Evolutionary conservation across 75 land plant species (phyloP), one percentile per base, ranked within the genome.

Genomic region (Selaginella moellendorffii): DNA sequence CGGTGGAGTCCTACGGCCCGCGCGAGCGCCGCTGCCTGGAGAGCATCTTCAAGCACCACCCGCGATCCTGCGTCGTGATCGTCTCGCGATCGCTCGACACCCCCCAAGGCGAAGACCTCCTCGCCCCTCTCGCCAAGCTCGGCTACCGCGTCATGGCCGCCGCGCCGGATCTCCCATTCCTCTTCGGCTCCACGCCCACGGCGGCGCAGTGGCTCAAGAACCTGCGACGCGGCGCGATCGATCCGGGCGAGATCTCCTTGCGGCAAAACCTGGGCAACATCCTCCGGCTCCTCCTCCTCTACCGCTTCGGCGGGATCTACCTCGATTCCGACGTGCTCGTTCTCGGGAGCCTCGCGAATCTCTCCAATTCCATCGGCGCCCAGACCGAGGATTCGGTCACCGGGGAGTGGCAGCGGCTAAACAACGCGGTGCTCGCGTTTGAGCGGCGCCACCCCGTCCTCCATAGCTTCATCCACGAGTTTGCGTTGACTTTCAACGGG

Each of bases 181-280:
- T 87, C 24, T 62, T 84, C 65, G 53, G 67, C 20, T 24, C 22
- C 30, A 84, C 79, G 1, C 79, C 87, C 2, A 85, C 81, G 2
- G 76, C 70, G 31, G 29, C 36, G 29, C n/a, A n/a, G n/a, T 84
- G 87, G 92, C 74, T 77, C 17, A 23, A 31, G 17, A 62, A 73
- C 0, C 56, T 88, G 27, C 54, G 58, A 52, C 31, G 28, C 1
- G 87, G 87, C 10, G 25, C 64, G 0, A 61, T 69, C 17, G 84
- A 85, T 29, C 81, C 88, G 9, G 88, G 89, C 0, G 80, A 65
- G 26, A 51, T 85, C 53, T 53, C 88, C 22, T 71, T 88, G 22
- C 82, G 69, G 27, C 95, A 88, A 65, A n/a, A 85, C 74, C 72
- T 88, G 30, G 82, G 88, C 28, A 88, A 88, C 56, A 29, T 88